Base-by-base conservation (phyloP, 1,139 yeast species). In the Pichia sp. region DNA sequence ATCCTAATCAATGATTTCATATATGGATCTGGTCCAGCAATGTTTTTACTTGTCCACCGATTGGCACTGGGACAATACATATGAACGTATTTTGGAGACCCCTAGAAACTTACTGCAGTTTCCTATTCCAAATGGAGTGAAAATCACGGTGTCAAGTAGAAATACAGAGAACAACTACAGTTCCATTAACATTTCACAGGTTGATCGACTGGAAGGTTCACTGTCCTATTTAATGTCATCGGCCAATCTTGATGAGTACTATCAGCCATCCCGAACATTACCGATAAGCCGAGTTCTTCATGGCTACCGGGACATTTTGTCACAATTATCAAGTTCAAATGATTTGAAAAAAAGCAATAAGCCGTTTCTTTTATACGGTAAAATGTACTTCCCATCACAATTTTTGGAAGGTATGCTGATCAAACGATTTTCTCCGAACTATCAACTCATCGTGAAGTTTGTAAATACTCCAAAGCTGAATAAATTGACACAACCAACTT, bases 401-500 rank as follows among this genome's bases (percentile, higher is more conserved):
- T 85, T 89, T 5, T 72, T 95, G 7, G 99, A 93, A 68, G 97
- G 97, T 1, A 85, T 93, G 95, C 65, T 85, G 10, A 82, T 92
- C 44, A 82, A 87, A 59, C 75, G 90, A 55, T 64, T 90, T 44
- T 72, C 86, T 3, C 70, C 78, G 16, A 74, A 76, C 55, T 72
- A 90, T 11, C 96, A 90, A 64, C 61, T 90, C 36, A 72, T 87
- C 50, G 72, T 90, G 36, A 88, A 87, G 62, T 87, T 95, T 66
- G 82, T 90, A 47, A 83, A 88, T 23, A 79, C 81, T 32, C 73
- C 87, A 34, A 79, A 78, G 50, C 71, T 74, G 26, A 63, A 59
- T 52, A 61, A 62, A 43, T 52, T 61, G 34, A 54, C 66, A 19
- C 61, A 60, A 51, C 50, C 62, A 8, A 59, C 65, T 3, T 80